phyloP scores from a whole-genome alignment of 192 early-diverging fungal species.

The Gonapodya prolifera region DNA sequence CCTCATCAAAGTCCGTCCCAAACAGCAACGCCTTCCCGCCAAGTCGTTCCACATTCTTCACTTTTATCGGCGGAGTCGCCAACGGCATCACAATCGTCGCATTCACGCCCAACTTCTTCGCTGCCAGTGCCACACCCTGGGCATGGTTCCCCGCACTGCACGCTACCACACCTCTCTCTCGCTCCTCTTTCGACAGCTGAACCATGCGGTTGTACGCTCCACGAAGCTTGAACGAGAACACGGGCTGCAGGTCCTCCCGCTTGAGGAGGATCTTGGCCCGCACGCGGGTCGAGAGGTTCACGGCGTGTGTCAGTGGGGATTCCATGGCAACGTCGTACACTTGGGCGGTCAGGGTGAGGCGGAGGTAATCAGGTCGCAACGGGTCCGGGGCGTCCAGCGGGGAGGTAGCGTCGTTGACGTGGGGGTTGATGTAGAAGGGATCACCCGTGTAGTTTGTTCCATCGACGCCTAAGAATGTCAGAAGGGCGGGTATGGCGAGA shows the following conservation, averaged over 20 bases:
- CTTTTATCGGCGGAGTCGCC: constrained; percentile 46
- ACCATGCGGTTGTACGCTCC: constrained; percentile 92
- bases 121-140: constrained; percentile 84
- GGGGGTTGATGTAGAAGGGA: background rate
- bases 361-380: constrained; percentile 69
- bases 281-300: constrained; percentile 63
- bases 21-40: constrained; percentile 81
- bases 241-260: constrained; percentile 88
- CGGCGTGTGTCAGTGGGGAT: constrained; percentile 73
- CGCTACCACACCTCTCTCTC: constrained; percentile 75
- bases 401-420: background rate
- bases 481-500: no score
- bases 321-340: constrained; percentile 56
- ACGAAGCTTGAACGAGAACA: constrained; percentile 96
- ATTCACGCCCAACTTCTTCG: constrained; percentile 79
- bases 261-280: constrained; percentile 70
- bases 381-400: background rate
- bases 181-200: constrained; percentile 67
- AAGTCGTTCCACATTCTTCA: constrained; percentile 76
- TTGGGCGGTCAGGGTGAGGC: constrained; percentile 80
- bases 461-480: background rate
- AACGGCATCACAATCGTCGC: constrained; percentile 98
- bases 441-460: background rate
- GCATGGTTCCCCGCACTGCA: constrained; percentile 99
- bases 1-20: constrained; percentile 91